Conservation (phyloP, 306 rosid species). For the peach (Prunus persica) region DNA sequence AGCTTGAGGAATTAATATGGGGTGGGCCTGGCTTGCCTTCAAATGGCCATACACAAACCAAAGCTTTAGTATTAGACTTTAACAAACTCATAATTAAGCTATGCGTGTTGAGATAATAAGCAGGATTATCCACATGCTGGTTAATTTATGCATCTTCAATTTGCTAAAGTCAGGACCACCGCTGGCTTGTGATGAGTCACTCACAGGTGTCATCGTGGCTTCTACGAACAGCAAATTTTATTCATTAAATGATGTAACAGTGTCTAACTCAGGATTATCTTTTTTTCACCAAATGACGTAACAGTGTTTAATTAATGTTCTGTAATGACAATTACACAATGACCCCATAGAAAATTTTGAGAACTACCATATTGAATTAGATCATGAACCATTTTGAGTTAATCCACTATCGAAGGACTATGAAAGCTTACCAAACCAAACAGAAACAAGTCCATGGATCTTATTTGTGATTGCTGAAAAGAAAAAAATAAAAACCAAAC, state of each 20-base stretch:
- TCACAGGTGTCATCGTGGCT: slow-evolving; percentile 15
- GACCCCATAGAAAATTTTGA: neutral
- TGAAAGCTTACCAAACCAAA: slow-evolving; percentile 5
- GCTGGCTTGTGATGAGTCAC: slow-evolving; percentile 17
- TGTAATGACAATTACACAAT: neutral
- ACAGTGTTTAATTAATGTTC: too few species aligned
- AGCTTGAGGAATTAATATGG: slow-evolving; percentile 9
- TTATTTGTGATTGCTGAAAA: neutral
- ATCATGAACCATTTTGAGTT: neutral
- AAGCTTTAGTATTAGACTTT: slow-evolving; percentile 22
- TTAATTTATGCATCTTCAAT: neutral
- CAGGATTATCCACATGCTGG: slow-evolving; percentile 7
- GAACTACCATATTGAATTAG: neutral
- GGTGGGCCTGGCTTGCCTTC: slow-evolving; percentile 28
- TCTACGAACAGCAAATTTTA: neutral
- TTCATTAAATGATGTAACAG: too few species aligned
- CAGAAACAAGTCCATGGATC: neutral
- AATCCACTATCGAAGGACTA: neutral
- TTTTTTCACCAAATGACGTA: too few species aligned
- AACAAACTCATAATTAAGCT: slow-evolving; percentile 28
- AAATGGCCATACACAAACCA: slow-evolving; percentile 10
- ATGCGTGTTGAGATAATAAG: slow-evolving; percentile 14
- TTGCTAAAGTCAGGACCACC: slow-evolving; percentile 18
- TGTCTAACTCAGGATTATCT: too few species aligned
- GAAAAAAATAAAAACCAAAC: neutral